A percentile compares a stretch with the other conserved stretches of the same genome.
These are phyloP conservation scores for Hypoxylon subgilvum DNA, from an alignment of 495 filamentous ascomycete genomes.

Conservation along the genomic window DNA sequence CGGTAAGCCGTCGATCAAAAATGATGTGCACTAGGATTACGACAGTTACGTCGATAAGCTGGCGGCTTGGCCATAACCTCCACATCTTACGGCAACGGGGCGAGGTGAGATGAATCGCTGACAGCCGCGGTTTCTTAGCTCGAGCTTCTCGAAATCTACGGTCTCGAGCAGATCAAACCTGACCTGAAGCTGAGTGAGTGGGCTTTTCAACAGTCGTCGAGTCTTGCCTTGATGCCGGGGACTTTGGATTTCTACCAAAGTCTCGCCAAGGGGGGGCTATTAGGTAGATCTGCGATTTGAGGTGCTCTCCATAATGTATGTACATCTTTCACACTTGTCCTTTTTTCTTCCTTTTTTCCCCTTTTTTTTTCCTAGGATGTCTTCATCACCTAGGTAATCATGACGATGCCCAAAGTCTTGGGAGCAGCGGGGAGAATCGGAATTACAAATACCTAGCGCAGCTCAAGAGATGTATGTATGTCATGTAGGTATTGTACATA, in stretches of 20 bases:
- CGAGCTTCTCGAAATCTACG: background rate
- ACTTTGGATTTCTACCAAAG: constrained; percentile 15
- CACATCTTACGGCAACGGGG: constrained; percentile 12
- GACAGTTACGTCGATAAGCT: constrained; percentile 6
- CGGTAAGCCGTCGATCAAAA: constrained; percentile 36
- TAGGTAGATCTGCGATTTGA: constrained; percentile 16
- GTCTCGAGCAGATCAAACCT: constrained; percentile 27
- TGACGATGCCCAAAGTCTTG: background rate
- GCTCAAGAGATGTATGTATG: too few relatives aligned
- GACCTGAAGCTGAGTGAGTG: constrained; percentile 25
- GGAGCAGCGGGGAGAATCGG: too few relatives aligned
- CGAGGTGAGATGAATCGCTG: background rate
- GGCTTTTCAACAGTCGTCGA: constrained; percentile 1
- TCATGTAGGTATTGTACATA: too few relatives aligned
- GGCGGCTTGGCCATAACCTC: constrained; percentile 21
- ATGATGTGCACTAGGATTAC: constrained; percentile 36
- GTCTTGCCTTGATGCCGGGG: constrained; percentile 20
- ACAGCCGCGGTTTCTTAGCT: constrained; percentile 12
- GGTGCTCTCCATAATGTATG: background rate
- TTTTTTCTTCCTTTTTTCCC: background rate
- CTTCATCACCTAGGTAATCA: background rate
- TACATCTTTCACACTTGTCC: background rate
- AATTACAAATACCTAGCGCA: too few relatives aligned
- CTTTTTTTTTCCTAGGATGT: background rate
- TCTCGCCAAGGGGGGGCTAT: constrained; percentile 17